Conservation (phyloP, 2,329 filamentous ascomycete genomes). For the Aspergillus pseudonomiae region DNA sequence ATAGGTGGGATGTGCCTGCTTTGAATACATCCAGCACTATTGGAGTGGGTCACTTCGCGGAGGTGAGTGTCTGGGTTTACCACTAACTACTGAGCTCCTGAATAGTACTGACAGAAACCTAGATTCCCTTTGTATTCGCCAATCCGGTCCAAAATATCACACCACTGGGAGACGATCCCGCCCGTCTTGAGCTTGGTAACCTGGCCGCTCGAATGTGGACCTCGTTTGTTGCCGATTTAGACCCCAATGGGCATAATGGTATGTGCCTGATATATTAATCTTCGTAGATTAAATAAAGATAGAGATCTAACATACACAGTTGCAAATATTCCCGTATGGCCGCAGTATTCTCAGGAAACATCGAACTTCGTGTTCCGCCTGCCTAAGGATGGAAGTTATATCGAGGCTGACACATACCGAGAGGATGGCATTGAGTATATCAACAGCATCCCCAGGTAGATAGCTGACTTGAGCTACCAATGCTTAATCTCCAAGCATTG, state of each 20-base stretch:
- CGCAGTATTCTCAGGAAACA: slow-evolving; percentile 20
- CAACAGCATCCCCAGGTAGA: slow-evolving; percentile 29
- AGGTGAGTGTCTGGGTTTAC: slow-evolving; percentile 21
- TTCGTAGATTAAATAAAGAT: neutral
- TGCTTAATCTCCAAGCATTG: neutral
- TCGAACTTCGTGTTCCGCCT: slow-evolving; percentile 35
- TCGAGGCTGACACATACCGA: slow-evolving; percentile 32
- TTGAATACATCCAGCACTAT: slow-evolving; percentile 29
- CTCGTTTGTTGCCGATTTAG: slow-evolving; percentile 31
- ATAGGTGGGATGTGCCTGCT: slow-evolving; percentile 35
- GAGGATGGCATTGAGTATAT: slow-evolving; percentile 31
- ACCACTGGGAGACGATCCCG: slow-evolving; percentile 27
- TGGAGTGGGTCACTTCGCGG: slow-evolving; percentile 35
- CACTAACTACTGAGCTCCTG: no score
- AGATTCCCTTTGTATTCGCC: slow-evolving; percentile 38
- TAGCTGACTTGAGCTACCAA: neutral
- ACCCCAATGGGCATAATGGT: slow-evolving; percentile 35
- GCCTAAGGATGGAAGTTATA: slow-evolving; percentile 27
- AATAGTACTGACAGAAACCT: neutral
- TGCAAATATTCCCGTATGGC: slow-evolving; percentile 26
- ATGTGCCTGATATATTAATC: slow-evolving; percentile 2
- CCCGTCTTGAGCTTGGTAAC: slow-evolving; percentile 30
- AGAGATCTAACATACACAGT: slow-evolving; percentile 19
- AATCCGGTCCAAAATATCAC: slow-evolving; percentile 35
- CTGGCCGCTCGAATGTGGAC: slow-evolving; percentile 37